phyloP scores from a whole-genome alignment of 2,329 filamentous ascomycete species.

The Gnomoniopsis sp. region DNA sequence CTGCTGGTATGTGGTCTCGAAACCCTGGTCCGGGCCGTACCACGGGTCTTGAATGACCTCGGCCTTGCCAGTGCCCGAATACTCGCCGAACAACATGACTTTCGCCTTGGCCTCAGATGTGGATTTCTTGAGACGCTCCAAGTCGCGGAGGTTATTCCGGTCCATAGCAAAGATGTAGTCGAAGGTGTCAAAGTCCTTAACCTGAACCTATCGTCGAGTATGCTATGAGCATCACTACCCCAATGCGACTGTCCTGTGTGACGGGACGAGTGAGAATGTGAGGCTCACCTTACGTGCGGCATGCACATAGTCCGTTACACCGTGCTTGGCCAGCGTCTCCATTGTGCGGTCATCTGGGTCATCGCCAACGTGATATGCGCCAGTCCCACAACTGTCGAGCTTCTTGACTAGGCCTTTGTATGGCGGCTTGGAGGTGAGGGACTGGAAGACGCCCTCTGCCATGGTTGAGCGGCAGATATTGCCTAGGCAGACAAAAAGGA shows the following conservation, averaged over 20 bases:
- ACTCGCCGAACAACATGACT: constrained; percentile 82
- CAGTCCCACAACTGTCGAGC: constrained; percentile 88
- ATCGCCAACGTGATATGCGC: constrained; percentile 77
- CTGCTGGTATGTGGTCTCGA: constrained; percentile 84
- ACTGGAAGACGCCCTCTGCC: constrained; percentile 90
- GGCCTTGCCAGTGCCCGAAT: constrained; percentile 61
- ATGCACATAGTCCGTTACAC: constrained; percentile 75
- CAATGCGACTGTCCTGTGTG: neutral
- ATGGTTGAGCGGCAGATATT: constrained; percentile 96
- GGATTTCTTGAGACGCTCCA: constrained; percentile 58
- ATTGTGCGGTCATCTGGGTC: constrained; percentile 81
- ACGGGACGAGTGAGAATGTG: too few species aligned
- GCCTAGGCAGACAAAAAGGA: constrained; percentile 93
- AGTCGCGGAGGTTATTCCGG: constrained; percentile 69
- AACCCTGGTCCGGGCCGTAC: constrained; percentile 81
- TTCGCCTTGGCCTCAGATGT: constrained; percentile 57
- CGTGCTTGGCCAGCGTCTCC: constrained; percentile 68
- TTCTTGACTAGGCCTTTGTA: constrained; percentile 58
- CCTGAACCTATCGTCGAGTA: constrained; percentile 39
- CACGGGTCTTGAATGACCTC: constrained; percentile 88
- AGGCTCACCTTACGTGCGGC: constrained; percentile 66
- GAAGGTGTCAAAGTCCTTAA: constrained; percentile 76
- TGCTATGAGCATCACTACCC: neutral
- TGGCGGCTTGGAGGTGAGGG: constrained; percentile 59
- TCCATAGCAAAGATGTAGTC: constrained; percentile 98